These are phyloP conservation scores for Alternaria viburni DNA, from an alignment of 2,329 filamentous ascomycete genomes.

Conservation along the genomic window DNA sequence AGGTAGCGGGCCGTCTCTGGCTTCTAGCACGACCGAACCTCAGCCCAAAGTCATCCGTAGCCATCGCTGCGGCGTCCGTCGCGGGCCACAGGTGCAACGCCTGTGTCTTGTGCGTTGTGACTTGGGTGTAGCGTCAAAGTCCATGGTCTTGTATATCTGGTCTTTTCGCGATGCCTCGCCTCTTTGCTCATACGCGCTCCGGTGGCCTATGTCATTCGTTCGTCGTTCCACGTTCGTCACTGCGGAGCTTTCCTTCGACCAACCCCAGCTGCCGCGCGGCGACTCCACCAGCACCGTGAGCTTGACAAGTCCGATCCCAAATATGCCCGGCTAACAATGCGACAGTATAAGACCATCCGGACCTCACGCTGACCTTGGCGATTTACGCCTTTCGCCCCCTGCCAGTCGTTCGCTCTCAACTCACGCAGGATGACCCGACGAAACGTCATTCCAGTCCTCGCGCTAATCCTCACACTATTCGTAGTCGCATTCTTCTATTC, in stretches of 20 bases:
- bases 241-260: conserved; percentile 1
- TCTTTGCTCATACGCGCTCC: background rate
- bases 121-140: background rate
- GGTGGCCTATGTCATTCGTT: background rate
- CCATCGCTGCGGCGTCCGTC: conserved; percentile 6
- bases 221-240: background rate
- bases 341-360: background rate
- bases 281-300: conserved; percentile 14
- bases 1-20: conserved; percentile 4
- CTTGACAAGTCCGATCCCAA: conserved; percentile 5
- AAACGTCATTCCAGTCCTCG: conserved; percentile 40
- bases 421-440: conserved; percentile 34
- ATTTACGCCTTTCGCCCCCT: background rate
- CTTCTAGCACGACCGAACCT: background rate
- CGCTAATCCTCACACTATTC: conserved; percentile 34
- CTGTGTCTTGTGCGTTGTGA: conserved; percentile 2
- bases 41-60: conserved; percentile 4
- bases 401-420: conserved; percentile 1
- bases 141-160: background rate
- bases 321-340: conserved; percentile 3
- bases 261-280: conserved; percentile 19
- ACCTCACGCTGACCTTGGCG: background rate
- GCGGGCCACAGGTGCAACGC: conserved; percentile 6
- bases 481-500: conserved; percentile 52
- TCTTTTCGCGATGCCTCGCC: background rate